Evolutionary conservation across 2,329 filamentous ascomycete species (phyloP).

Genomic region (Neocucurbitaria cava): DNA sequence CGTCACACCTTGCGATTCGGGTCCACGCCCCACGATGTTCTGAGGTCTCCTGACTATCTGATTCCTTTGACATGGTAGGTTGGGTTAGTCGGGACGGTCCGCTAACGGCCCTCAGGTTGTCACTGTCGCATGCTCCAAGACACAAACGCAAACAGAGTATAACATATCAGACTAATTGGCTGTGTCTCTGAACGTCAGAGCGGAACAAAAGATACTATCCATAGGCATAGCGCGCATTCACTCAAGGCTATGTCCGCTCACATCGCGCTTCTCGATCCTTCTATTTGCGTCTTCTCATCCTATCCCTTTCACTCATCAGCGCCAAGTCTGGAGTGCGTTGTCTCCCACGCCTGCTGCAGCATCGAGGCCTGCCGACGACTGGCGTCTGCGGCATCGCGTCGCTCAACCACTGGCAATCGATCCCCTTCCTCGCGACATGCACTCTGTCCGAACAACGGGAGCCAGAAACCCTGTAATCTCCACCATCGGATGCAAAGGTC

Average conservation of each 20-base stretch:
- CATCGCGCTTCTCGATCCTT: background rate
- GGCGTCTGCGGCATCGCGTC: slow-evolving; percentile 6
- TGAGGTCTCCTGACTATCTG: slow-evolving; percentile 26
- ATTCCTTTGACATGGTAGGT: background rate
- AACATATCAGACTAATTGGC: background rate
- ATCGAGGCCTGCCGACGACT: slow-evolving; percentile 8
- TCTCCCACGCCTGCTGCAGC: slow-evolving; percentile 28
- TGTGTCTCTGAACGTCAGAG: background rate
- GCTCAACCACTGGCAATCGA: slow-evolving; percentile 19
- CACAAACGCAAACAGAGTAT: background rate
- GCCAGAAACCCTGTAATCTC: slow-evolving; percentile 19
- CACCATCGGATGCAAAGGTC: slow-evolving; percentile 13
- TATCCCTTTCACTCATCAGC: slow-evolving; percentile 13
- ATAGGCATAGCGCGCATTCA: background rate
- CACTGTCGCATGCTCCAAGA: background rate
- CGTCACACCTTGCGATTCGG: slow-evolving; percentile 41
- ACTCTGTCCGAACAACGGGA: slow-evolving; percentile 19
- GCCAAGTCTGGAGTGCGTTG: slow-evolving; percentile 44
- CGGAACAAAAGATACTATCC: background rate
- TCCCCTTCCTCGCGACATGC: slow-evolving; percentile 26
- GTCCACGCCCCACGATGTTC: slow-evolving; percentile 20
- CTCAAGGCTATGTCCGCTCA: background rate
- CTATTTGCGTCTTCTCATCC: slow-evolving; percentile 1
- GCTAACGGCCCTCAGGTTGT: slow-evolving; percentile 19
- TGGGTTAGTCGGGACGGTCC: slow-evolving; percentile 24